Percentiles rank a stretch among this genome's conserved stretches.
These are phyloP conservation scores for Ustilago sp. DNA, from an alignment of 1,284 basidiomycete species.

Conservation along the genomic window DNA sequence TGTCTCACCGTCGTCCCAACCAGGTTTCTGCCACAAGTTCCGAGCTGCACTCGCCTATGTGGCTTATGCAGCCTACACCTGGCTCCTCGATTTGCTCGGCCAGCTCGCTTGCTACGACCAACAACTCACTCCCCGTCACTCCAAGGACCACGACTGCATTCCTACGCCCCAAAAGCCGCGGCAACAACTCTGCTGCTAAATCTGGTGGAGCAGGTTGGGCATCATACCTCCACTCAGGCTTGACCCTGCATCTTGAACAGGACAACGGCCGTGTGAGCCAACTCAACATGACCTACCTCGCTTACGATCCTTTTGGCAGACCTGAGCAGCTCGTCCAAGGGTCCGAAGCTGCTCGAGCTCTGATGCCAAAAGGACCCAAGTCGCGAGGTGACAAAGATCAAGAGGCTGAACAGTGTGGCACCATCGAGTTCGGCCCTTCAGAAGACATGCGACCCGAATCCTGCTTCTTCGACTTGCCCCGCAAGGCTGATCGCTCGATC, in stretches of 20 bases:
- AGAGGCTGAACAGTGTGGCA: constrained; percentile 46
- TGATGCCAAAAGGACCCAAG: constrained; percentile 46
- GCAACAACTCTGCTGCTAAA: constrained; percentile 17
- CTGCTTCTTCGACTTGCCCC: constrained; percentile 12
- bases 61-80: constrained; percentile 30
- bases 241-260: constrained; percentile 58
- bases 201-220: constrained; percentile 53
- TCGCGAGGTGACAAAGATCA: constrained; percentile 48
- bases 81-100: constrained; percentile 41
- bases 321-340: constrained; percentile 49
- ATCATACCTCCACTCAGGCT: constrained; percentile 52
- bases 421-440: constrained; percentile 40
- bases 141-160: constrained; percentile 18
- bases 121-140: constrained; percentile 38
- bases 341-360: constrained; percentile 14
- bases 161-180: constrained; percentile 42
- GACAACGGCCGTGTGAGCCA: constrained; percentile 35
- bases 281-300: constrained; percentile 54
- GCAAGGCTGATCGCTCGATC: constrained; percentile 19
- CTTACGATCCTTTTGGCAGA: constrained; percentile 60
- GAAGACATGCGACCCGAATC: constrained; percentile 10
- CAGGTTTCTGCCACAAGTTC: constrained; percentile 36
- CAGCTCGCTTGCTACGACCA: constrained; percentile 26
- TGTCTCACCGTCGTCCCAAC: constrained; percentile 26
- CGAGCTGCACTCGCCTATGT: constrained; percentile 17